Conservation (phyloP, 1,284 basidiomycete species). For the Golubevia pallescens region DNA sequence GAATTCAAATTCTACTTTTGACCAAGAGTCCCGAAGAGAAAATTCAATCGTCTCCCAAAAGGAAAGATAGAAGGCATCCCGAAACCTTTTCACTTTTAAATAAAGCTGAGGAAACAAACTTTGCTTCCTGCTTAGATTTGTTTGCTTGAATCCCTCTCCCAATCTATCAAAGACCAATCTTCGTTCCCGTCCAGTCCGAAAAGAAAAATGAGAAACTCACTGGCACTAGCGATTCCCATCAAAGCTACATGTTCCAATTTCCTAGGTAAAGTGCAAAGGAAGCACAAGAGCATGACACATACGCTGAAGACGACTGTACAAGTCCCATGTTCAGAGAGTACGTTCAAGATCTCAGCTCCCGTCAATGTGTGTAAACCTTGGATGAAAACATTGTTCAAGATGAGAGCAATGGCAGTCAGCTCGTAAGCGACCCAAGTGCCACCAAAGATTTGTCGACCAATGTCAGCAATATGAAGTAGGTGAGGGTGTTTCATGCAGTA, state of each 20-base stretch:
- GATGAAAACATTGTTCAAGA: slow-evolving; percentile 69
- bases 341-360: slow-evolving; percentile 69
- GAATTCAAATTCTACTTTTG: too few relatives aligned
- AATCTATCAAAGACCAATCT: too few relatives aligned
- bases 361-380: slow-evolving; percentile 67
- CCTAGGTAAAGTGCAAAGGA: slow-evolving; percentile 40
- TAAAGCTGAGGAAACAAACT: too few relatives aligned
- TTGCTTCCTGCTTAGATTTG: too few relatives aligned
- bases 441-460: slow-evolving; percentile 70
- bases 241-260: slow-evolving; percentile 48
- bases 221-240: slow-evolving; percentile 47
- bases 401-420: slow-evolving; percentile 68
- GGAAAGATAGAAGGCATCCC: too few relatives aligned
- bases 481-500: slow-evolving; percentile 72
- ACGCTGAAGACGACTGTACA: slow-evolving; percentile 72
- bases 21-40: too few relatives aligned
- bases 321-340: slow-evolving; percentile 69
- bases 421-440: slow-evolving; percentile 68
- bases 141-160: too few relatives aligned
- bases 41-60: too few relatives aligned
- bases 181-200: too few relatives aligned
- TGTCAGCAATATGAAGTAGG: slow-evolving; percentile 72
- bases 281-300: slow-evolving; percentile 34
- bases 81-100: too few relatives aligned
- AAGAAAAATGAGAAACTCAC: slow-evolving; percentile 6